Conservation (phyloP, 202 grass and related monocot species). For the Elaeis oleifera region DNA sequence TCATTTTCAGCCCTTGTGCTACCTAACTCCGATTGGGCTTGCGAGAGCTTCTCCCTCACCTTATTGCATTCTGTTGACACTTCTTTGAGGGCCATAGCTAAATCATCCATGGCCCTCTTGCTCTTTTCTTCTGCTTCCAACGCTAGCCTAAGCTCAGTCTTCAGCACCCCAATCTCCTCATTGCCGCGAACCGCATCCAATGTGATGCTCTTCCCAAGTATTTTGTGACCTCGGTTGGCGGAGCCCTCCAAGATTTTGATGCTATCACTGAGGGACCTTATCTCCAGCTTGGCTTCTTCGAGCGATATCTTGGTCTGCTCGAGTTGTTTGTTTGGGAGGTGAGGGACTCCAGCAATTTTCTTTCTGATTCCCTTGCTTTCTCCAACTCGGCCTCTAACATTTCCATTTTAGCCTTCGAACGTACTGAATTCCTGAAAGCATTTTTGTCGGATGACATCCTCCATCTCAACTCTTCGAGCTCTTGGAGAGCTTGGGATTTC, state of each 20-base stretch:
- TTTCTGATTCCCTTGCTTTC: slow-evolving; percentile 55
- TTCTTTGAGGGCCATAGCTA: slow-evolving; percentile 70
- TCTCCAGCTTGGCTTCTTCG: slow-evolving; percentile 64
- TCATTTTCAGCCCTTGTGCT: slow-evolving; percentile 40
- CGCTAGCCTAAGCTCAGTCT: slow-evolving; percentile 36
- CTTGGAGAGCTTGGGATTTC: slow-evolving; percentile 44
- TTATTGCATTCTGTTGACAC: slow-evolving; percentile 52
- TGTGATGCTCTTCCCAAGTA: too few species aligned
- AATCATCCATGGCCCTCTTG: slow-evolving; percentile 79
- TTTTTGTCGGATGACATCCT: slow-evolving; percentile 28
- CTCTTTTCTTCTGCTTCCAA: slow-evolving; percentile 65
- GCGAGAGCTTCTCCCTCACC: slow-evolving; percentile 34
- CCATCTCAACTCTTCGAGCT: slow-evolving; percentile 61
- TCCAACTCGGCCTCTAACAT: slow-evolving; percentile 41
- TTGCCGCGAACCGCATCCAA: slow-evolving; percentile 8
- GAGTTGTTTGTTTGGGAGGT: slow-evolving; percentile 67
- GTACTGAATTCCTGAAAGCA: neutral
- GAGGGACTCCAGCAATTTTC: slow-evolving; percentile 71
- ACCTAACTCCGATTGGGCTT: slow-evolving; percentile 46
- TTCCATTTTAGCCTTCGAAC: slow-evolving; percentile 34
- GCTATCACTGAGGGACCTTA: slow-evolving; percentile 26
- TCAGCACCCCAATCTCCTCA: slow-evolving; percentile 27
- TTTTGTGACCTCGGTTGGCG: neutral
- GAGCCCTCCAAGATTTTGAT: slow-evolving; percentile 28
- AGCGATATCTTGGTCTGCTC: slow-evolving; percentile 85